These are phyloP conservation scores for Neopestalotiopsis sp. DNA, from an alignment of 2,329 filamentous ascomycete species.

Conservation along the genomic window DNA sequence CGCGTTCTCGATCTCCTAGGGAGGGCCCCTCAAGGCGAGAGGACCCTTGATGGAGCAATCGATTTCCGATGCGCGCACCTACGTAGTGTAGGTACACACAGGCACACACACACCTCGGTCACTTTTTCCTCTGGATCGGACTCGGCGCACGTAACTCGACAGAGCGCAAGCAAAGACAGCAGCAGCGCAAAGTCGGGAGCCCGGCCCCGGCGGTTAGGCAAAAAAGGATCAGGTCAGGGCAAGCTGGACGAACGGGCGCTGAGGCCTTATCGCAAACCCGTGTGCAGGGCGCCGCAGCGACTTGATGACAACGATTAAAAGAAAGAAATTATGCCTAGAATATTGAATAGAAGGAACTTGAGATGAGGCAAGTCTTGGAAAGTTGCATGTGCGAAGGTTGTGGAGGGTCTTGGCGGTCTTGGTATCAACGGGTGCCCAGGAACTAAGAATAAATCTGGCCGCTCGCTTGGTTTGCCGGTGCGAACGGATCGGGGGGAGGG, in stretches of 20 bases:
- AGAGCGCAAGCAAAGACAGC: not conserved
- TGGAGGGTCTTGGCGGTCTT: constrained; percentile 18
- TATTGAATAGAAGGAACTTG: not conserved
- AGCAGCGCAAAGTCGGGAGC: not conserved
- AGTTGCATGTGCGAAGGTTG: constrained; percentile 18
- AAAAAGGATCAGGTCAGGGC: not conserved
- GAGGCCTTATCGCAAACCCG: not conserved
- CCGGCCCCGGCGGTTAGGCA: not conserved
- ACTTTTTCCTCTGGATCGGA: not conserved
- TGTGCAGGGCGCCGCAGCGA: constrained; percentile 3
- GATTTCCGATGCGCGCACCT: not conserved
- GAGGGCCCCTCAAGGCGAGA: not conserved
- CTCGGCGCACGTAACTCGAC: not conserved
- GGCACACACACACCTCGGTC: not conserved
- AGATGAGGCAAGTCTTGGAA: constrained; percentile 16
- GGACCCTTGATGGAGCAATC: not conserved
- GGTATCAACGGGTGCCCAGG: constrained; percentile 16
- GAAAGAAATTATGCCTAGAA: not conserved
- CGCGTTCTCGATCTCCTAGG: not conserved
- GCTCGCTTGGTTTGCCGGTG: constrained; percentile 13
- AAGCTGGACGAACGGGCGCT: not conserved
- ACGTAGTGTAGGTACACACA: not conserved
- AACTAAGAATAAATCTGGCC: constrained; percentile 16
- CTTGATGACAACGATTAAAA: constrained; percentile 2
- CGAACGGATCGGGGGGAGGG: not conserved